These are phyloP conservation scores for Leptosphaerulina australis DNA, from an alignment of 2,329 filamentous ascomycete species.

Conservation along the genomic window DNA sequence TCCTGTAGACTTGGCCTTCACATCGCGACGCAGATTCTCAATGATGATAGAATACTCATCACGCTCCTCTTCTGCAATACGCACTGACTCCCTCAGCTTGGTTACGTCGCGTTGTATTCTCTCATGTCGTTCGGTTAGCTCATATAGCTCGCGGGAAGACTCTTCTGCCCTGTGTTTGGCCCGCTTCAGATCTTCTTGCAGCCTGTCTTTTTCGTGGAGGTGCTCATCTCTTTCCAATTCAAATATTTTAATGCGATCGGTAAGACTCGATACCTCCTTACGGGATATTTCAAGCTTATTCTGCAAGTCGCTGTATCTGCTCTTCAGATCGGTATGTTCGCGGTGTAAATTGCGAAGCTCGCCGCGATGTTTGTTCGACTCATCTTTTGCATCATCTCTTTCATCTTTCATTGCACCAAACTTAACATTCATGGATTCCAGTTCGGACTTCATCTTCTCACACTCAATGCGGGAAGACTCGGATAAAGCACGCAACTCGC, in stretches of 20 bases:
- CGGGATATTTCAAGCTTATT: constrained; percentile 31
- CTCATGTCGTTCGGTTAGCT: constrained; percentile 32
- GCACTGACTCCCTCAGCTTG: constrained; percentile 31
- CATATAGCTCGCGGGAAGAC: constrained; percentile 27
- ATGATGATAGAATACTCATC: constrained; percentile 31
- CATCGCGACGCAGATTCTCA: constrained; percentile 29
- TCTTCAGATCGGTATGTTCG: constrained; percentile 35
- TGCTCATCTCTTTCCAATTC: constrained; percentile 33
- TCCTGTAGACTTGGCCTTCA: constrained; percentile 26
- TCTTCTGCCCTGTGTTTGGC: constrained; percentile 28
- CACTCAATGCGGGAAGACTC: constrained; percentile 20
- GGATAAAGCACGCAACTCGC: constrained; percentile 20
- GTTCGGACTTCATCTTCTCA: constrained; percentile 27
- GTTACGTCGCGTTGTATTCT: constrained; percentile 29
- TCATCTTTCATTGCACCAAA: constrained; percentile 29
- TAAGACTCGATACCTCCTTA: constrained; percentile 29
- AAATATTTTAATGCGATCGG: constrained; percentile 31
- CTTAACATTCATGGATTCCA: constrained; percentile 24
- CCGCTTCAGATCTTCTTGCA: constrained; percentile 34
- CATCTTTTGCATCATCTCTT: constrained; percentile 27
- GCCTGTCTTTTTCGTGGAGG: constrained; percentile 32
- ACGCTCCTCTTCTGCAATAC: constrained; percentile 27
- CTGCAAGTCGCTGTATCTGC: constrained; percentile 25
- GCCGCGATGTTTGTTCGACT: constrained; percentile 30
- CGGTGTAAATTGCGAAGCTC: constrained; percentile 29